Conservation (phyloP, 192 early-diverging fungal species). For the Coemansia sp. region DNA sequence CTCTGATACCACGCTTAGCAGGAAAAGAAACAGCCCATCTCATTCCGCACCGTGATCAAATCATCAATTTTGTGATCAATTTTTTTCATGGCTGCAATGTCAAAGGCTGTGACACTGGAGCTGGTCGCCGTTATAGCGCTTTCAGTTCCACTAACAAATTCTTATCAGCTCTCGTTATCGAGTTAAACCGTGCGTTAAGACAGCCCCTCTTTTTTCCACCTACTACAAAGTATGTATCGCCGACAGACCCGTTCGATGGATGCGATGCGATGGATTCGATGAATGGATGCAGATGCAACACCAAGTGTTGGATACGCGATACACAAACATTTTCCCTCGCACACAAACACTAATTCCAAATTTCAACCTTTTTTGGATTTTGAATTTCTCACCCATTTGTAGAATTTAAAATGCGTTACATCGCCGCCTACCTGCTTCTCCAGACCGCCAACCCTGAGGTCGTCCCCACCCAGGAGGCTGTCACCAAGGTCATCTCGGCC, state of each 20-base stretch:
- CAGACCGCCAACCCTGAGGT: constrained; percentile 81
- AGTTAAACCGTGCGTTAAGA: constrained; percentile 59
- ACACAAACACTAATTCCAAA: constrained; percentile 2
- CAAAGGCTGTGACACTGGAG: neutral
- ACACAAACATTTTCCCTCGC: neutral
- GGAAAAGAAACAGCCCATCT: neutral
- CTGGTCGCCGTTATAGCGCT: neutral
- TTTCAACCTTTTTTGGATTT: neutral
- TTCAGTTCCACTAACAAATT: constrained; percentile 7
- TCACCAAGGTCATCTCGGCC: constrained; percentile 82
- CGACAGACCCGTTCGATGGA: neutral
- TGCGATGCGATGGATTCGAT: constrained; percentile 14
- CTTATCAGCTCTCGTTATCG: constrained; percentile 13
- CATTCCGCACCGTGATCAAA: neutral
- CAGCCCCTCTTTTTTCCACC: constrained; percentile 14
- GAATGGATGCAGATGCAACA: constrained; percentile 6
- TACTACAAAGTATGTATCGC: constrained; percentile 38
- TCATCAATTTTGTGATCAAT: neutral
- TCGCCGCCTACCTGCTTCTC: constrained; percentile 98
- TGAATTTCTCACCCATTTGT: constrained; percentile 14
- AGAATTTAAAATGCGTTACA: constrained; percentile 85
- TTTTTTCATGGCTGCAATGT: neutral
- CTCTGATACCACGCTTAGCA: neutral
- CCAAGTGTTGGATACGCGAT: neutral
- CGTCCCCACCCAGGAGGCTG: constrained; percentile 73